Conservation (phyloP, 108 stramenopile genomes). For the Parmales sp. region DNA sequence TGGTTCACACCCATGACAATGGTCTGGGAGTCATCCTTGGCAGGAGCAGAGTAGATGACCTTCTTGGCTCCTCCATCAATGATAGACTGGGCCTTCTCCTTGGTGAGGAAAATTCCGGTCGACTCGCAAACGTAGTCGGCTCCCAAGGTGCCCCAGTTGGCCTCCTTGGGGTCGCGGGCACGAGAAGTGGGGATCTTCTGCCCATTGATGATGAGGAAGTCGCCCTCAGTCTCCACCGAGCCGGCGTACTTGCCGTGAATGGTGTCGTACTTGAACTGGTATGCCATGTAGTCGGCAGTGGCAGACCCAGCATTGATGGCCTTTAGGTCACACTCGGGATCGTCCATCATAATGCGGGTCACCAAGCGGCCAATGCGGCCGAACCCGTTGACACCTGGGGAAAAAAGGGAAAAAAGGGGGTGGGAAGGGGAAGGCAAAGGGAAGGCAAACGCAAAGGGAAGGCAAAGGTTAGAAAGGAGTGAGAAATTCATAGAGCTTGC, state of each 20-base stretch:
- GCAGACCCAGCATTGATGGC: conserved; percentile 96
- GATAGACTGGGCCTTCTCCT: conserved; percentile 87
- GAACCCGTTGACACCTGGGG: conserved; percentile 98
- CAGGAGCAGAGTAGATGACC: conserved; percentile 98
- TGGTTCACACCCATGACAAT: conserved; percentile 99
- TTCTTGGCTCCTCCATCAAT: conserved; percentile 97
- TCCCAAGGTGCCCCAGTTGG: conserved; percentile 86
- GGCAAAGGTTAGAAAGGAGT: too few species aligned
- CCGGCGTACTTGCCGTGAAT: conserved; percentile 96
- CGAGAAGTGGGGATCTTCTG: conserved; percentile 81
- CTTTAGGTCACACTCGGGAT: conserved; percentile 70
- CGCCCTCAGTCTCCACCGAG: conserved; percentile 92
- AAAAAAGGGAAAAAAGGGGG: too few species aligned
- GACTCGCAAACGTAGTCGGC: conserved; percentile 98
- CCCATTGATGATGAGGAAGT: conserved; percentile 93
- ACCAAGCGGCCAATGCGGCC: conserved; percentile 99
- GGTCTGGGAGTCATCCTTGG: conserved; percentile 97
- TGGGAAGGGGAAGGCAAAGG: too few species aligned
- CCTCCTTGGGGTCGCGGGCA: conserved; percentile 92
- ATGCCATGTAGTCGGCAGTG: conserved; percentile 97
- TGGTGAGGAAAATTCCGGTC: conserved; percentile 97
- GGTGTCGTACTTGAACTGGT: conserved; percentile 99
- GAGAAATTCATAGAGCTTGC: too few species aligned
- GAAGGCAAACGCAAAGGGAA: too few species aligned
- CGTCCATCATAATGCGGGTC: conserved; percentile 92